phyloP scores from a whole-genome alignment of 768 basidiomycete genomes.

The Astraeus odoratus region DNA sequence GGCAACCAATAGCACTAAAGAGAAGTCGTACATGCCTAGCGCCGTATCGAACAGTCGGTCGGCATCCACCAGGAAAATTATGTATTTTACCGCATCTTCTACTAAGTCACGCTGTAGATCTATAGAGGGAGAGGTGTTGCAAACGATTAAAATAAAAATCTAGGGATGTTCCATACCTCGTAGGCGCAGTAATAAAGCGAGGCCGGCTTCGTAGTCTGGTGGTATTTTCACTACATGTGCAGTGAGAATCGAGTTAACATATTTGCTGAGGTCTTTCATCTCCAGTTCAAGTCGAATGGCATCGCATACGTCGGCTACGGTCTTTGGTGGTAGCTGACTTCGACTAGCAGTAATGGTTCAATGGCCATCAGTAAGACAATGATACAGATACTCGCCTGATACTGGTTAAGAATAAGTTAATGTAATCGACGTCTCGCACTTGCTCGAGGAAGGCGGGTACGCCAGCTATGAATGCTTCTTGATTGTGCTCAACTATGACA shows the following conservation, averaged over 20 bases:
- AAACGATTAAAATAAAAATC: background rate
- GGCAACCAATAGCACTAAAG: conserved; percentile 89
- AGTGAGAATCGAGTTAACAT: conserved; percentile 87
- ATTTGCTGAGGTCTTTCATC: conserved; percentile 61
- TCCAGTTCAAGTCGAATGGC: conserved; percentile 69
- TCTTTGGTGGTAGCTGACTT: conserved; percentile 49
- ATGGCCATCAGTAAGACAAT: conserved; percentile 1
- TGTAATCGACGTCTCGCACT: conserved; percentile 81
- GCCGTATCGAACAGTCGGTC: conserved; percentile 89
- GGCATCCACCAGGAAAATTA: conserved; percentile 95
- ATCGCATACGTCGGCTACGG: conserved; percentile 69
- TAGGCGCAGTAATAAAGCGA: conserved; percentile 66
- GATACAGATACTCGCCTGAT: conserved; percentile 52
- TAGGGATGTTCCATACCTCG: conserved; percentile 47
- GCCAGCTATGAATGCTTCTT: conserved; percentile 54
- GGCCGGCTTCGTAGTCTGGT: conserved; percentile 82
- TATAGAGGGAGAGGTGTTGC: conserved; percentile 1
- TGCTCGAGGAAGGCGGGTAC: conserved; percentile 74
- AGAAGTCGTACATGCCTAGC: conserved; percentile 98
- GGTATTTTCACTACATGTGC: conserved; percentile 90
- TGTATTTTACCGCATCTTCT: conserved; percentile 96
- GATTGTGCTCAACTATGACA: conserved; percentile 77
- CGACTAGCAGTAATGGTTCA: conserved; percentile 36
- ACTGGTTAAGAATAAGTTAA: conserved; percentile 86
- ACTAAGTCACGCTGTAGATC: conserved; percentile 61